Conservation (phyloP, 345 rosid species). For the Aquilaria sinensis region DNA sequence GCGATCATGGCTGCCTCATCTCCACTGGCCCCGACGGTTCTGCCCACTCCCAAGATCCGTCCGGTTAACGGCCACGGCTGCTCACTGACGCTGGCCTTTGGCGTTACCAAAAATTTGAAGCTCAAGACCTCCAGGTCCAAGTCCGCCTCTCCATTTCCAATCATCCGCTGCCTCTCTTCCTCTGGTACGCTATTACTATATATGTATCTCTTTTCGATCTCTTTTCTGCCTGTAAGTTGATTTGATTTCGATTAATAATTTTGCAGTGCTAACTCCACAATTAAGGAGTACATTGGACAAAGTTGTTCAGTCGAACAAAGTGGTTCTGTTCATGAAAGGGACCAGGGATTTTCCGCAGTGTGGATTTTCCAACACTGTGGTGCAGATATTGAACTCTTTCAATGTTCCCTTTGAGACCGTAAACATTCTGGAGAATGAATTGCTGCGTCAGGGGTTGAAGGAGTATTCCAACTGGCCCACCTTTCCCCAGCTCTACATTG, state of each 20-base stretch:
- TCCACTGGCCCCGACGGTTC: too few relatives aligned
- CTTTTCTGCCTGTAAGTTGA: not conserved
- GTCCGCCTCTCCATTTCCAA: slow-evolving; percentile 2
- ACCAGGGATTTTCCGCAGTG: slow-evolving; percentile 87
- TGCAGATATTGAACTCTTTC: slow-evolving; percentile 65
- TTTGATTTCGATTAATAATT: not conserved
- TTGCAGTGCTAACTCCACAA: slow-evolving; percentile 57
- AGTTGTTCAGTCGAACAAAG: slow-evolving; percentile 65
- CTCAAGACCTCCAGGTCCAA: not conserved
- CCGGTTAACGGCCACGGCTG: too few relatives aligned
- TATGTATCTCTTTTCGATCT: not conserved
- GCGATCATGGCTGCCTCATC: too few relatives aligned
- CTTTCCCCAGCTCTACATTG: slow-evolving; percentile 89
- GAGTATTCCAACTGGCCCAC: slow-evolving; percentile 97
- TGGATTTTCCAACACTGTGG: slow-evolving; percentile 92
- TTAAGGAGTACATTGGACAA: slow-evolving; percentile 69
- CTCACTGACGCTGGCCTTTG: too few relatives aligned
- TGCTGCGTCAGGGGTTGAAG: slow-evolving; percentile 79
- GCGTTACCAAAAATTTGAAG: too few relatives aligned
- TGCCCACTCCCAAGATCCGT: too few relatives aligned
- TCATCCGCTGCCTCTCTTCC: slow-evolving; percentile 36
- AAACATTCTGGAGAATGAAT: slow-evolving; percentile 79
- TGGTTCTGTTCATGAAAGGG: slow-evolving; percentile 88
- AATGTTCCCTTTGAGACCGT: slow-evolving; percentile 74
- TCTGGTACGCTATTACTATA: slow-evolving; percentile 8